Evolutionary conservation across 2,329 filamentous ascomycete species (phyloP), one percentile per base, ranked within the genome.

Genomic region (Biscogniauxia marginata): DNA sequence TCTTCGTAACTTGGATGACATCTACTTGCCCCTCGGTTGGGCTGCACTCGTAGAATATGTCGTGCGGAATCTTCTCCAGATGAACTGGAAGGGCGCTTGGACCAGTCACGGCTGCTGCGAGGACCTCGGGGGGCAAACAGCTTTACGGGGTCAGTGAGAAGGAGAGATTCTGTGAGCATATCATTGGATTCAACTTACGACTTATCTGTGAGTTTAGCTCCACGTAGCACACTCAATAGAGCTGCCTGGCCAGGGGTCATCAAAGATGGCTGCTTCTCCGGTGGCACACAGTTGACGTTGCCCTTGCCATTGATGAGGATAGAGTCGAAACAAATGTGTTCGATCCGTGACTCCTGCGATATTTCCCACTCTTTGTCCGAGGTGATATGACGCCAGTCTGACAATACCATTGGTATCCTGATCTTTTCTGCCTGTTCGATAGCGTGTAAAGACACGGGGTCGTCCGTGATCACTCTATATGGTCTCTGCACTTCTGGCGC

Each of bases 241-340:
- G 30, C 24, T 50, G 66, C 64, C 34, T 78, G 75, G 2, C 66
- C 54, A 0, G 67, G 58, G 5, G 58, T 71, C 18, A 74, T 57
- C 6, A 75, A 73, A 2, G 72, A 64, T 24, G 74, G 69, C 4
- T 84, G 73, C 43, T 80, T 72, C 4, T 74, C 73, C 5, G 72
- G 69, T 0, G 75, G 66, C 44, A 80, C 73, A 64, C 84, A 87
- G 49, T 79, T 70, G 0, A 84, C 78, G 1, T 75, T 73, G 3
- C 84, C 84, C 61, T 84, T 83, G 21, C 85, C 85, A 56, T 88
- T 87, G 50, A 88, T 75, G 9, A 88, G 70, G 13, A 88, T 72
- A 0, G 83, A 79, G 63, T 87, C 84, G 59, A 83, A 82, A 71
- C 85, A 88, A 0, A 77, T 74, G 20, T 75, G 74, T 53, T 84